Evolutionary conservation across 805 yeast genomes (phyloP).

Genomic region (Gaillardinia entomophila): DNA sequence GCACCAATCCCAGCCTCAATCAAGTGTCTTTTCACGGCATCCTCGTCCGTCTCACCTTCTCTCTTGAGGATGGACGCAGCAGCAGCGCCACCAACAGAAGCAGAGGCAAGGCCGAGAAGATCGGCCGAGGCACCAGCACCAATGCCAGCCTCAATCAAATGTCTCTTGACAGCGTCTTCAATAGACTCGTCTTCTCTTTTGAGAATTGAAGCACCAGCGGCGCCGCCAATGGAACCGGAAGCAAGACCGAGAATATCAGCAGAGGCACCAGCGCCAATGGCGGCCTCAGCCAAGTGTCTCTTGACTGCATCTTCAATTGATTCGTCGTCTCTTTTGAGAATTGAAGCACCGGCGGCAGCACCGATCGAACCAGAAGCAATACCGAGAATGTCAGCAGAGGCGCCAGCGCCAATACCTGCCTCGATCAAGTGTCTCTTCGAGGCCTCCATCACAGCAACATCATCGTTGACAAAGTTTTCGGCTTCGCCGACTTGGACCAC

Average conservation of each 20-base stretch:
- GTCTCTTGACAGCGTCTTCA: background rate
- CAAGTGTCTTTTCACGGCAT: conserved; percentile 6
- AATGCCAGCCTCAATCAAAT: conserved; percentile 4
- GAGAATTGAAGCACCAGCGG: conserved; percentile 2
- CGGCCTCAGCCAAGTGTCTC: background rate
- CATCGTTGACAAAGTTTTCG: conserved; percentile 7
- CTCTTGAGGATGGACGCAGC: conserved; percentile 3
- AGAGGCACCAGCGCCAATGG: background rate
- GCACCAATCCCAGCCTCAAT: background rate
- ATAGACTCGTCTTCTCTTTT: background rate
- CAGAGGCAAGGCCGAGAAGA: conserved; percentile 4
- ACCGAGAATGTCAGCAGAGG: conserved; percentile 9
- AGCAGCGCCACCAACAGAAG: conserved; percentile 5
- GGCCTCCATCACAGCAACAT: background rate
- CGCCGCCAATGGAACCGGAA: conserved; percentile 4
- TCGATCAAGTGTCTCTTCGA: conserved; percentile 5
- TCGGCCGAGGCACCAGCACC: conserved; percentile 5
- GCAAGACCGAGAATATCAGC: conserved; percentile 2
- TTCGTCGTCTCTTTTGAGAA: conserved; percentile 1
- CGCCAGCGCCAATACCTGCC: conserved; percentile 6
- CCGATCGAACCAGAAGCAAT: conserved; percentile 5
- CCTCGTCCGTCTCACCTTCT: no score
- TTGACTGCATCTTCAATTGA: background rate
- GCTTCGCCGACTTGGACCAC: conserved; percentile 7
- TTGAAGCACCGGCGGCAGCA: conserved; percentile 3